phyloP scores from a whole-genome alignment of 805 yeast species.

The Kurtzmaniella cleridarum region DNA sequence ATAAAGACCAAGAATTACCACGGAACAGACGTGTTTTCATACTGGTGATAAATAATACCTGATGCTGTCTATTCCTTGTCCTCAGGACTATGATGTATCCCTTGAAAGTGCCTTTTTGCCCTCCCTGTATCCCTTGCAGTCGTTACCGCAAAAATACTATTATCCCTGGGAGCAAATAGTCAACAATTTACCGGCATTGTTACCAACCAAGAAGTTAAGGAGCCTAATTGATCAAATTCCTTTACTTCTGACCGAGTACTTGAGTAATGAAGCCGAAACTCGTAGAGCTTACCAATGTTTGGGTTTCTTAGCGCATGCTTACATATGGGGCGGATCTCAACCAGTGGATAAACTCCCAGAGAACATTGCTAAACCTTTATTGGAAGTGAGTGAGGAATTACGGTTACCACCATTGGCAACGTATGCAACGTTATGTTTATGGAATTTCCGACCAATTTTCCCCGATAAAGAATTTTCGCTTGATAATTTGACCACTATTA shows the following conservation, averaged over 20 bases:
- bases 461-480: conserved; percentile 40
- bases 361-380: conserved; percentile 66
- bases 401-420: conserved; percentile 85
- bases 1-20: too few species aligned
- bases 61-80: conserved; percentile 10
- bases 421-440: conserved; percentile 78
- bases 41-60: too few species aligned
- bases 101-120: conserved; percentile 78
- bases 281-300: conserved; percentile 79
- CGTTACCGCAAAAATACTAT: conserved; percentile 58
- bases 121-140: conserved; percentile 51
- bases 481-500: conserved; percentile 69
- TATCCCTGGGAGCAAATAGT: conserved; percentile 75
- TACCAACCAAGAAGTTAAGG: conserved; percentile 61
- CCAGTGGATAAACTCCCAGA: conserved; percentile 63
- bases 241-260: conserved; percentile 42
- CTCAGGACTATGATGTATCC: conserved; percentile 67
- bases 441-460: conserved; percentile 74
- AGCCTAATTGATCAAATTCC: conserved; percentile 60
- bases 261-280: conserved; percentile 44
- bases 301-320: conserved; percentile 81
- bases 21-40: too few species aligned
- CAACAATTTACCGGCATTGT: conserved; percentile 62
- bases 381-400: conserved; percentile 50
- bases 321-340: conserved; percentile 74